These are phyloP conservation scores for Microbotryum silenes-acaulis DNA, from an alignment of 1,284 basidiomycete species.

Conservation along the genomic window DNA sequence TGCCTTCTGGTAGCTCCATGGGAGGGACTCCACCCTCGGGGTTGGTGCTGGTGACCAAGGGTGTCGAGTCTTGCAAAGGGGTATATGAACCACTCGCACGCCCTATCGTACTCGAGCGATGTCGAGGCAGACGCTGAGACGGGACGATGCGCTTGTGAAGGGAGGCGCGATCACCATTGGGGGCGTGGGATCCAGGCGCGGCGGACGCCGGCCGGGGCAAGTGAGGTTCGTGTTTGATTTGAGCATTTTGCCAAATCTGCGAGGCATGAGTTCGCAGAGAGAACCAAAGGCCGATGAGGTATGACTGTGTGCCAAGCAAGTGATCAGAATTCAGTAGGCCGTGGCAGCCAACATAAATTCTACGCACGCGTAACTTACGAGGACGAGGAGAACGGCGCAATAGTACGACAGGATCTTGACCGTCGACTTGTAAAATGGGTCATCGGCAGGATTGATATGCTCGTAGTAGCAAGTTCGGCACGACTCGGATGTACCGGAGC, in stretches of 20 bases:
- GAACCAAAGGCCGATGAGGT: conserved; percentile 96
- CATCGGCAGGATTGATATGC: conserved; percentile 82
- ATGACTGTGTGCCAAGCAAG: conserved; percentile 56
- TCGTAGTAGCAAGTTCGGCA: conserved; percentile 92
- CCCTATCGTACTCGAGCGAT: conserved; percentile 2
- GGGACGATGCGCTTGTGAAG: conserved; percentile 50
- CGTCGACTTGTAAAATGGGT: conserved; percentile 93
- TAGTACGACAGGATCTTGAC: conserved; percentile 92
- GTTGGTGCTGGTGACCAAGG: no score
- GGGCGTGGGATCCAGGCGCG: conserved; percentile 12
- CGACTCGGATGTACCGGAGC: conserved; percentile 38
- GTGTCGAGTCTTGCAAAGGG: not conserved
- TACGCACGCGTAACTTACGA: conserved; percentile 53
- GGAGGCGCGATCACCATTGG: conserved; percentile 53
- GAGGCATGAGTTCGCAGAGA: conserved; percentile 95
- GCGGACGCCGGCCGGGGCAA: no score
- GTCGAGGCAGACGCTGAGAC: conserved; percentile 36
- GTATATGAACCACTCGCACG: conserved; percentile 10
- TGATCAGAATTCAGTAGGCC: no score
- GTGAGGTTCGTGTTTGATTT: conserved; percentile 23
- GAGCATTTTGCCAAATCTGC: conserved; percentile 95
- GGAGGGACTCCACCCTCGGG: conserved; percentile 42
- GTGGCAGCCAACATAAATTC: not conserved
- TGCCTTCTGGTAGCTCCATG: conserved; percentile 55
- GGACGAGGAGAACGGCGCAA: conserved; percentile 78